A percentile compares a stretch with the other conserved stretches of the same genome.
Evolutionary conservation across 345 rosid genomes (phyloP).

Genomic region (Camelina sativa): DNA sequence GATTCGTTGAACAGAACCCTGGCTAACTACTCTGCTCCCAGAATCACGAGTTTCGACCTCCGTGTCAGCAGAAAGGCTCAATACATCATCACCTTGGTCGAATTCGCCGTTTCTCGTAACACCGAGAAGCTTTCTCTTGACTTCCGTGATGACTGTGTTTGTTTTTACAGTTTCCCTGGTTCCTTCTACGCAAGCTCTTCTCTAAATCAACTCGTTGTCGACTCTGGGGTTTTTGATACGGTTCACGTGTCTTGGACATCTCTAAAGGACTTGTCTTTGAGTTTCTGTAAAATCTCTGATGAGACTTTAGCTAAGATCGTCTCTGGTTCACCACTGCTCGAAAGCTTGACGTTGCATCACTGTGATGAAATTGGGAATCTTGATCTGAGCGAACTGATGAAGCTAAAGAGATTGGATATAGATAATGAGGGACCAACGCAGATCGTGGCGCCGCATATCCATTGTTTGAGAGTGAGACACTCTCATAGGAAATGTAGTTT

Average conservation of each 20-base stretch:
- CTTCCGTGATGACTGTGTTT: neutral
- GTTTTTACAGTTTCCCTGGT: neutral
- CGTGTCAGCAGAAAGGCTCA: neutral
- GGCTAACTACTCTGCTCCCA: neutral
- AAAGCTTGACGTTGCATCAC: neutral
- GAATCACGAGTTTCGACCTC: constrained; percentile 1
- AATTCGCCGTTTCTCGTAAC: constrained; percentile 1
- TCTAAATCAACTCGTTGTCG: neutral
- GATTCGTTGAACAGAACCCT: neutral
- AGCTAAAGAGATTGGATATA: neutral
- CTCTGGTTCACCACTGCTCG: constrained; percentile 23
- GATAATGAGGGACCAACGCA: neutral
- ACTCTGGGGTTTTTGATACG: neutral
- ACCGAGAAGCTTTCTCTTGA: neutral
- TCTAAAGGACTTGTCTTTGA: neutral
- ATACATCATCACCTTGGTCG: neutral
- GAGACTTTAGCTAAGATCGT: neutral
- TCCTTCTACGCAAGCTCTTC: neutral
- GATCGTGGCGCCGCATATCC: constrained; percentile 29
- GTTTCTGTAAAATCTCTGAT: neutral
- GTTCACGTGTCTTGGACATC: constrained; percentile 30
- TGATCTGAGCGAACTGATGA: constrained; percentile 10
- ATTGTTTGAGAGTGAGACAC: constrained; percentile 7
- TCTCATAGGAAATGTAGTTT: neutral
- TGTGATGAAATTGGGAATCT: neutral